Evolutionary conservation across 495 filamentous ascomycete genomes (phyloP), one percentile per base, ranked within the genome.

Genomic region (Daldinia childiae): DNA sequence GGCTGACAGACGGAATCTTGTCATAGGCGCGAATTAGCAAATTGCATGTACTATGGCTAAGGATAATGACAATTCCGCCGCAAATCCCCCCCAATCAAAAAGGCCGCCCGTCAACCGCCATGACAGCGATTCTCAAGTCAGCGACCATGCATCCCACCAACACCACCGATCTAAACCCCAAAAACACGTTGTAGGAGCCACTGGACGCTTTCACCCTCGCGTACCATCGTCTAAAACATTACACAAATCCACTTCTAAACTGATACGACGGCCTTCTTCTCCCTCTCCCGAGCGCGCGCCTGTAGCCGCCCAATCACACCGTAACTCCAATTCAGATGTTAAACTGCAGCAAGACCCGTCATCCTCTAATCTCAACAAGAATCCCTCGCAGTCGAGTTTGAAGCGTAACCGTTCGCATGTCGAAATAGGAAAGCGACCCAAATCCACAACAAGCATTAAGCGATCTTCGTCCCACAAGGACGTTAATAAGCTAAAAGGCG

Each of bases 351-450:
- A 72, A 57, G 79, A 81, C 34, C 24, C 62, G 27, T 78, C 79
- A 6, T 43, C 78, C 21, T 74, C 82, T 48, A 79, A 75, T 59
- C 75, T 84, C 26, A 82, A 79, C 68, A 83, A 85, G 71, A 85
- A 86, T 72, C 48, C 75, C 48, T 83, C 82, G 15, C 78, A 83
- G 7, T 76, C 79, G 29, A 82, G 75, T 57, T 72, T 85, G 34
- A 83, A 83, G 78, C 83, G 80, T 71, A 85, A 84, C 63, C 80
- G 79, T 21, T 86, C 85, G 4, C 82, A 84, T 48, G 80, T 73
- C 74, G 82, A 82, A 50, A 78, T 87, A 60, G 78, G 74, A 65
- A 87, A 85, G 73, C 78, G 80, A 51, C 76, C 76, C 39, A 86
- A 83, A 77, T 82, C 84, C 5, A 63, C 82, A 6, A 78, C 77